These are phyloP conservation scores for Persicaria maculosa DNA, from an alignment of 148 eudicot genomes.

Conservation along the genomic window DNA sequence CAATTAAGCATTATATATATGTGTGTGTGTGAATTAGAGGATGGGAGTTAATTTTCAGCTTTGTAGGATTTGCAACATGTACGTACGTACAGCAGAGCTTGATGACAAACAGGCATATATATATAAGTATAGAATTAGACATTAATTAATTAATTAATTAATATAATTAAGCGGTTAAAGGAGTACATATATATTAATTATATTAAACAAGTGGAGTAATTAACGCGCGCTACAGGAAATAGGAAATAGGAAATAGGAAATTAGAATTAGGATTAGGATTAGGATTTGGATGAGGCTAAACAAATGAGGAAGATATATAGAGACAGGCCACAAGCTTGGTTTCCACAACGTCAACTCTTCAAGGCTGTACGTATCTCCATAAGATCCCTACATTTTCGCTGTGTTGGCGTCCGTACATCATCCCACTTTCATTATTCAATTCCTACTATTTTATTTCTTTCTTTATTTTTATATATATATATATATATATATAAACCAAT, in stretches of 20 bases:
- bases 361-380: not conserved
- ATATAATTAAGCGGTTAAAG: not conserved
- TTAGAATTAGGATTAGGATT: not conserved
- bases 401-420: slow-evolving; percentile 8
- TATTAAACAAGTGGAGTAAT: not conserved
- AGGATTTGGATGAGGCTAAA: not conserved
- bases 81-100: too few relatives aligned
- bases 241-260: too few relatives aligned
- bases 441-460: not conserved
- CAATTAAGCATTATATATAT: too few relatives aligned
- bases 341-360: not conserved
- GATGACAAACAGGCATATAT: too few relatives aligned
- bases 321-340: slow-evolving; percentile 3
- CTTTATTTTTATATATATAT: not conserved
- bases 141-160: not conserved
- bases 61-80: too few relatives aligned
- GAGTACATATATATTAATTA: too few relatives aligned
- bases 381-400: slow-evolving; percentile 4
- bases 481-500: not conserved
- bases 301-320: not conserved
- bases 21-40: too few relatives aligned
- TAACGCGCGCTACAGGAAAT: not conserved
- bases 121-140: not conserved
- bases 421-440: not conserved
- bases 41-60: too few relatives aligned